Base-by-base conservation (phyloP, 2,329 filamentous ascomycete species). In the Cercospora berteroae region DNA sequence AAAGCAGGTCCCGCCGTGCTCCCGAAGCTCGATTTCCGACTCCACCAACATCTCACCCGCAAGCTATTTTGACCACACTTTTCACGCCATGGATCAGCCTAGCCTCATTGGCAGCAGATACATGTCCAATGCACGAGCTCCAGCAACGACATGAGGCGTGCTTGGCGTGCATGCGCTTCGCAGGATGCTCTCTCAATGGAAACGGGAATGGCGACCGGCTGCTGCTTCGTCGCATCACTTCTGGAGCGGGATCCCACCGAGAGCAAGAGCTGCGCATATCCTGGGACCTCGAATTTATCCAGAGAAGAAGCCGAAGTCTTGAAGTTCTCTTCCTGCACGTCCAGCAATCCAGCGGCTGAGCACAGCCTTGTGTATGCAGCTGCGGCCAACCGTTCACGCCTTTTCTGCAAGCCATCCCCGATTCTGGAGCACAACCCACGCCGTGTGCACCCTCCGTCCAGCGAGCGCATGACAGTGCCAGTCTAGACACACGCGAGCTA, bases 401-500 rank as follows among this genome's bases (percentile, higher is more conserved):
- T 27, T 25, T 39, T 16, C 48, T 52, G 48, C 48, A 52, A 52
- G 48, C 48, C 48, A 27, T 52, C 12, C 48, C 48, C 48, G 44
- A 48, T 61, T 29, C 39, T 61, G 39, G 39, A 29, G 39, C 39
- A 61, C 58, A 25, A 39, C n/a, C 20, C 27, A 27, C 36, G 16
- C 36, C 13, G 36, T 10, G 59, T 18, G 25, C 20, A n/a, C 59
- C 39, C 48, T 52, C 48, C 27, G 48, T 52, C 25, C 20, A 27
- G 12, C 48, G 23, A 52, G 23, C 48, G 48, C 56, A 27, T 59
- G 58, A 29, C 16, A 50, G 25, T 13, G 5, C 9, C 48, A 59
- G 39, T 64, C 65, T 64, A 44, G 65, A 50, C 65, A 39, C 20
- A 29, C 55, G 27, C 20, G 6, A 56, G 61, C 55, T 67, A 61